Base-by-base conservation (phyloP, 2,329 filamentous ascomycete species). In the Nakataea oryzae region DNA sequence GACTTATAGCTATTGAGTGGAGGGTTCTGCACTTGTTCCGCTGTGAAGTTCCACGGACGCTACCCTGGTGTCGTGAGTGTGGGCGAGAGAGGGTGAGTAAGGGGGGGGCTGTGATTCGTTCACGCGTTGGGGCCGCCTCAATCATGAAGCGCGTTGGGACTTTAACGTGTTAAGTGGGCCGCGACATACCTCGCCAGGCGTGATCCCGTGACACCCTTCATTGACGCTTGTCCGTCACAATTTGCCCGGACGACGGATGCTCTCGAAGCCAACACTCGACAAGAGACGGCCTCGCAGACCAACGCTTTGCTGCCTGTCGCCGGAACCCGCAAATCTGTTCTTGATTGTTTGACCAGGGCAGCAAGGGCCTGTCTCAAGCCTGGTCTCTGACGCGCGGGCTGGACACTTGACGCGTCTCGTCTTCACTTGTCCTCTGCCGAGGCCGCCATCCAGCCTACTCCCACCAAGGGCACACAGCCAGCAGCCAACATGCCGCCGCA, bases 401-500 rank as follows among this genome's bases (percentile, higher is more conserved):
- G 21, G 17, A 17, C 13, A n/a, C 41, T 9, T 11, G 9, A 50
- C 41, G 41, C 41, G 41, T 50, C 21, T 50, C 41, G 41, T 24
- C 8, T 9, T n/a, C 21, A 3, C 7, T 8, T 50, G 17, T 50
- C 17, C 24, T n/a, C 17, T 24, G 41, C 11, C 41, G 26, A 27
- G n/a, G 28, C 54, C 26, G 27, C 2, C 54, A 17, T 13, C 24
- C 28, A 1, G 12, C 12, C 26, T 30, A 8, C 47, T 56, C 26
- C 17, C 26, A 56, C 21, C 26, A 7, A 56, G 12, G 13, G 24
- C 54, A 12, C 14, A 56, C 26, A 28, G 54, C 2, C n/a, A 27
- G 24, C 26, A 56, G 54, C 5, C 54, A 63, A 59, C 11, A 60
- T 60, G 59, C 74, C 75, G 4, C 70, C 71, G 13, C 21, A n/a